Evolutionary conservation across 1,284 basidiomycete genomes (phyloP), one percentile per base, ranked within the genome.

Genomic region (Tylopilus sp.): DNA sequence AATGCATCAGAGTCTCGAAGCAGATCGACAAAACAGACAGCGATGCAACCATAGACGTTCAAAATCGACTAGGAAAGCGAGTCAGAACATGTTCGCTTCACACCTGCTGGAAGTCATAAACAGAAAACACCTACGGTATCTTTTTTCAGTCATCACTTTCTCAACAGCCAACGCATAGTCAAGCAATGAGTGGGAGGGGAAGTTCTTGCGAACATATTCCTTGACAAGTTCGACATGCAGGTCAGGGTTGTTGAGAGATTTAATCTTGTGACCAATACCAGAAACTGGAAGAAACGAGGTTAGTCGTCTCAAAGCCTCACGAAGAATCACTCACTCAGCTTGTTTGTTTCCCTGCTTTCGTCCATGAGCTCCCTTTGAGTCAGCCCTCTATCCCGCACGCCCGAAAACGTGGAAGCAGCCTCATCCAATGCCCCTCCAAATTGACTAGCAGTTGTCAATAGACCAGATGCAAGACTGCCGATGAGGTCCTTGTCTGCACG

Each of bases 261-360:
- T 99, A 88, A 99, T 98, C 90, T 99, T 99, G 91, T 99, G 97
- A 64, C 97, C 97, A 74, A 99, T 99, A 87, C 97, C 97, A 71
- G 94, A 95, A 85, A 99, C 91, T 93, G 67, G 19, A 26, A 15
- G 36, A 22, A 53, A 53, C 58, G 64, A 18, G 16, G 38, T 61
- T 49, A 53, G 54, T 24, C 56, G 36, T 57, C 13, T 18, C 18
- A n/a, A 47, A 5, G 22, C 19, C 44, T 53, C 32, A 36, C n/a
- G 5, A n/a, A 44, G 39, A 56, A 41, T 33, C 24, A 63, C 91
- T 68, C 80, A 93, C 92, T 96, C 73, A 99, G 92, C 84, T 96
- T 97, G 89, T 99, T 99, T 56, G 90, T 91, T 86, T 97, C 97
- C 79, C 97, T 90, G 82, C 95, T 95, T 75, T 92, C 90, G 84